Evolutionary conservation across 768 basidiomycete genomes (phyloP).

Genomic region (Tulasnella sp.): DNA sequence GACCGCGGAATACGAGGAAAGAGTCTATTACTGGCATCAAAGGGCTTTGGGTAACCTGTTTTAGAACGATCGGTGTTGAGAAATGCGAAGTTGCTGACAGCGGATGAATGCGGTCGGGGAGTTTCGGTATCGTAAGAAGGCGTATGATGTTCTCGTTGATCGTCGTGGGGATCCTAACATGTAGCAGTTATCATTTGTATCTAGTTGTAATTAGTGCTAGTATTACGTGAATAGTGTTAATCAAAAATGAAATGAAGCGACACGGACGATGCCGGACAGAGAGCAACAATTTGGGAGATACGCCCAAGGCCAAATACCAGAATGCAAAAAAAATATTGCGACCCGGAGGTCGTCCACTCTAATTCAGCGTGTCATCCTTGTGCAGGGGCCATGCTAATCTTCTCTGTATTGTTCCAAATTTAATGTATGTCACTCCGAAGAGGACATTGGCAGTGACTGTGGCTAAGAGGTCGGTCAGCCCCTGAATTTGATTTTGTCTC

Average conservation of each 20-base stretch:
- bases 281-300: too few species aligned
- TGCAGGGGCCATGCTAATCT: slow-evolving; percentile 99
- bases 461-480: too few species aligned
- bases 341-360: slow-evolving; percentile 25
- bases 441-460: too few species aligned
- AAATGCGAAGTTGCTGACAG: not conserved
- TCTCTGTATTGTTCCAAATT: slow-evolving; percentile 99
- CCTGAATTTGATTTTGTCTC: too few species aligned
- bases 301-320: too few species aligned
- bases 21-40: not conserved
- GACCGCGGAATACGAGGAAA: not conserved
- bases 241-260: too few species aligned
- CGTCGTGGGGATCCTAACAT: too few species aligned
- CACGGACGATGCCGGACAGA: too few species aligned
- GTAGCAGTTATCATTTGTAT: too few species aligned
- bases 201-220: too few species aligned
- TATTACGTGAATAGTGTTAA: too few species aligned
- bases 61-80: not conserved
- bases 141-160: not conserved
- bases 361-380: slow-evolving; percentile 95
- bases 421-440: slow-evolving; percentile 93
- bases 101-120: not conserved
- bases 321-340: slow-evolving; percentile 8
- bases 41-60: not conserved
- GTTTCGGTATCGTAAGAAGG: not conserved